Evolutionary conservation across 495 filamentous ascomycete genomes (phyloP), one percentile per base, ranked within the genome.

Genomic region (Annulohypoxylon stygium): DNA sequence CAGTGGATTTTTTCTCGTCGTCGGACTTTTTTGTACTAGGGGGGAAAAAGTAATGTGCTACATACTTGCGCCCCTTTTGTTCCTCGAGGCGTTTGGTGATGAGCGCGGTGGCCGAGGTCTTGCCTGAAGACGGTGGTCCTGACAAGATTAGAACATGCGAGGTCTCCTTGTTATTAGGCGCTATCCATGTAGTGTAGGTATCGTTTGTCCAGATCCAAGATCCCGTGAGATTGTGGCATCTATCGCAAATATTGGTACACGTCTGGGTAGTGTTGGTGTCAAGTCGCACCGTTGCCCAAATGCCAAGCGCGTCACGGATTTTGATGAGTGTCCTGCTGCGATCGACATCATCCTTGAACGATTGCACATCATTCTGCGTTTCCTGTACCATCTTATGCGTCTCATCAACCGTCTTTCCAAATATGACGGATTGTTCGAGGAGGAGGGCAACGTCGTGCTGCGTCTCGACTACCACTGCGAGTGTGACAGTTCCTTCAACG

Each of bases 51-150:
- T 59, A 59, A 8, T 59, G 55, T 9, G 55, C 55, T 16, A 59
- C 55, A 59, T 39, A 59, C 4, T 34, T 59, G 18, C 55, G 55
- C 34, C 55, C 55, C 34, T 59, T 59, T 59, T 41, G 55, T 9
- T 59, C 55, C 34, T 59, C 55, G 16, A 59, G 55, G 34, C 55
- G 55, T 18, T 59, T 59, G 39, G 55, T 59, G 6, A 59, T 59
- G 36, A 59, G 55, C 0, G 33, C 33, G 18, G 34, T 59, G 34
- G 55, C 55, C 6, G 36, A 59, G n/a, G 55, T 59, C 55, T 59
- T 59, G 20, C 55, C 55, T 8, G 55, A 59, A n/a, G 55, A 59
- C 33, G 55, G 2, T 9, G 55, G 55, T 41, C 55, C 55, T 10
- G 55, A 59, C n/a, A 59, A 41, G 55, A 59, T 37, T 6, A 59